Conservation (phyloP, 352 stramenopile species). For the Plasmopara halstedii region DNA sequence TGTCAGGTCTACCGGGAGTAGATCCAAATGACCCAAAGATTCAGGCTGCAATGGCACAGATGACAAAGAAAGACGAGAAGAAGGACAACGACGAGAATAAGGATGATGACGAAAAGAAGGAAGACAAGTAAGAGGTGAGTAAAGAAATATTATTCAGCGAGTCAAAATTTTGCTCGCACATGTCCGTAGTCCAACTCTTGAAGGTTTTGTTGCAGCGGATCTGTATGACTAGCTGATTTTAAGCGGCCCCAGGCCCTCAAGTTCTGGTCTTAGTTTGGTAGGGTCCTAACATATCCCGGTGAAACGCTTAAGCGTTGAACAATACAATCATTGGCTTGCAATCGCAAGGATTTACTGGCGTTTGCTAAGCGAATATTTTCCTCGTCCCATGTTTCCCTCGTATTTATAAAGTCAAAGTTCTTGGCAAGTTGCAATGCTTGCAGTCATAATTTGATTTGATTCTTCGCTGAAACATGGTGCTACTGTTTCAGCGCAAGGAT, state of each 20-base stretch:
- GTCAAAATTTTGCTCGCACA: too few species aligned
- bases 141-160: constrained; percentile 1
- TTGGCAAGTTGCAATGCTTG: too few species aligned
- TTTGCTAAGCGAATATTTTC: neutral
- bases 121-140: constrained; percentile 56
- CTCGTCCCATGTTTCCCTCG: constrained; percentile 20
- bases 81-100: constrained; percentile 75
- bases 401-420: neutral
- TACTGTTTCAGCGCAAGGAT: constrained; percentile 76
- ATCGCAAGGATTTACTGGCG: too few species aligned
- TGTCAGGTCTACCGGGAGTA: constrained; percentile 83
- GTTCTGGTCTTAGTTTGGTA: constrained; percentile 13
- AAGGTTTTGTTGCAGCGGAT: constrained; percentile 2
- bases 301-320: constrained; percentile 7
- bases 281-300: neutral
- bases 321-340: neutral
- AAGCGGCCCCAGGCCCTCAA: constrained; percentile 3
- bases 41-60: constrained; percentile 83
- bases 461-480: constrained; percentile 40
- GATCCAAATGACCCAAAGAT: constrained; percentile 91
- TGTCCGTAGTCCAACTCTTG: too few species aligned
- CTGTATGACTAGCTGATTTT: neutral
- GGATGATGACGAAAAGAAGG: too few species aligned
- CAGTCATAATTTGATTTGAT: too few species aligned
- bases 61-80: constrained; percentile 74